Evolutionary conservation across 2,329 filamentous ascomycete species (phyloP).

Genomic region (Ophiostoma australiae): DNA sequence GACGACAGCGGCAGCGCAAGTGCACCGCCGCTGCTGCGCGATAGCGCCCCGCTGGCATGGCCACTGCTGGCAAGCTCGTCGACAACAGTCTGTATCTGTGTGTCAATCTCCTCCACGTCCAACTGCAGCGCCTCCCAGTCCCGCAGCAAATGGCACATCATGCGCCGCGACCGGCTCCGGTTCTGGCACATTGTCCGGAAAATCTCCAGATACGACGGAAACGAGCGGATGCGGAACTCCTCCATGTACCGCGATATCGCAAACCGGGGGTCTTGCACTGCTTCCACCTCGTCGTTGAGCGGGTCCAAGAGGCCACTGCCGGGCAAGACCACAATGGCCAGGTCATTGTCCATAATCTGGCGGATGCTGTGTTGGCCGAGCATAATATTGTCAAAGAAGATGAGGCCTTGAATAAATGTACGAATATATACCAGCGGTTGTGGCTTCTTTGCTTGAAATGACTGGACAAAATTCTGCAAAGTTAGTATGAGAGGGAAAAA

Average conservation of each 20-base stretch:
- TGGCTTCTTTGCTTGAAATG: slow-evolving; percentile 72
- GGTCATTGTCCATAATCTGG: slow-evolving; percentile 73
- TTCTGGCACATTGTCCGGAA: slow-evolving; percentile 86
- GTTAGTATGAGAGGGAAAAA: slow-evolving; percentile 36
- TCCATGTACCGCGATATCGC: slow-evolving; percentile 71
- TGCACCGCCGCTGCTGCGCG: slow-evolving; percentile 39
- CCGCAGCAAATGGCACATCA: slow-evolving; percentile 74
- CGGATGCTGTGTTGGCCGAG: slow-evolving; percentile 64
- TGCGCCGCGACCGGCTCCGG: slow-evolving; percentile 79
- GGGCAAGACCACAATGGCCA: slow-evolving; percentile 72
- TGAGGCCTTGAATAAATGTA: slow-evolving; percentile 68
- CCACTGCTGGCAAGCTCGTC: slow-evolving; percentile 44
- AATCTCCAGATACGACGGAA: slow-evolving; percentile 73
- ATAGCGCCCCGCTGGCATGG: not conserved
- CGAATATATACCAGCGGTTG: slow-evolving; percentile 80
- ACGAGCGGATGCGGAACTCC: slow-evolving; percentile 54
- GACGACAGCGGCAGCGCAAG: slow-evolving; percentile 68
- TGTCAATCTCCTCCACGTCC: slow-evolving; percentile 74
- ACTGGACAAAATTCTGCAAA: slow-evolving; percentile 57
- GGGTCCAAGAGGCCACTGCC: slow-evolving; percentile 65
- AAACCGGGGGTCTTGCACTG: slow-evolving; percentile 67
- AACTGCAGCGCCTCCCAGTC: slow-evolving; percentile 59
- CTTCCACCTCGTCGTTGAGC: slow-evolving; percentile 70
- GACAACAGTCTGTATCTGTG: slow-evolving; percentile 56
- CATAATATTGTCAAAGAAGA: slow-evolving; percentile 68